These are phyloP conservation scores for Hondaea fermentalgiana DNA, from an alignment of 108 stramenopile species.

Conservation along the genomic window DNA sequence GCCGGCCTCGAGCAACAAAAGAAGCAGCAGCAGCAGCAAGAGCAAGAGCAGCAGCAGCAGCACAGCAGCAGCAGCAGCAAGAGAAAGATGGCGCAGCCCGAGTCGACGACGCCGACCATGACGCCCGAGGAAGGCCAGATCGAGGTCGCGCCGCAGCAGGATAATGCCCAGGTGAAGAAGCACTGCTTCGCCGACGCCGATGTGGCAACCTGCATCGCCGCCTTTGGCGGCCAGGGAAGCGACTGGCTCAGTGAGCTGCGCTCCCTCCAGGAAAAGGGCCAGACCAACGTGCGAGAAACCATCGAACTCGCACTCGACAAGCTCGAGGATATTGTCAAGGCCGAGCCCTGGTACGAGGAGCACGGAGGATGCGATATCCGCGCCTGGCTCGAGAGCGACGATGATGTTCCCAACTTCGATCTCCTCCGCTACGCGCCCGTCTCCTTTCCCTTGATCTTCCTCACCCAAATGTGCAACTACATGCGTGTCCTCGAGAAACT, in stretches of 20 bases:
- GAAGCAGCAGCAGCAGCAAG: too few relatives aligned
- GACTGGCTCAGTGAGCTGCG: not conserved
- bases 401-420: not conserved
- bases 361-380: not conserved
- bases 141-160: too few relatives aligned
- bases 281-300: not conserved
- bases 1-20: too few relatives aligned
- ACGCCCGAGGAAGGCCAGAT: too few relatives aligned
- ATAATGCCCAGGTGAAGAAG: not conserved
- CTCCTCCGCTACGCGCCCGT: conserved; percentile 11
- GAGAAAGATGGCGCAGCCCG: too few relatives aligned
- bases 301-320: not conserved
- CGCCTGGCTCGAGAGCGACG: not conserved
- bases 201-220: not conserved
- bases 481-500: not conserved
- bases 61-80: too few relatives aligned
- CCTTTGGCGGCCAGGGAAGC: not conserved
- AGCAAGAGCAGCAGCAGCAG: too few relatives aligned
- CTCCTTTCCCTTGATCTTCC: not conserved
- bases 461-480: not conserved
- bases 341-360: not conserved
- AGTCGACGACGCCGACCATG: too few relatives aligned
- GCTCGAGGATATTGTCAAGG: not conserved
- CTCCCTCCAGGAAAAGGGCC: not conserved
- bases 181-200: not conserved